phyloP scores from a whole-genome alignment of 2,329 filamentous ascomycete species.

The Pseudofabraea citricarpa region DNA sequence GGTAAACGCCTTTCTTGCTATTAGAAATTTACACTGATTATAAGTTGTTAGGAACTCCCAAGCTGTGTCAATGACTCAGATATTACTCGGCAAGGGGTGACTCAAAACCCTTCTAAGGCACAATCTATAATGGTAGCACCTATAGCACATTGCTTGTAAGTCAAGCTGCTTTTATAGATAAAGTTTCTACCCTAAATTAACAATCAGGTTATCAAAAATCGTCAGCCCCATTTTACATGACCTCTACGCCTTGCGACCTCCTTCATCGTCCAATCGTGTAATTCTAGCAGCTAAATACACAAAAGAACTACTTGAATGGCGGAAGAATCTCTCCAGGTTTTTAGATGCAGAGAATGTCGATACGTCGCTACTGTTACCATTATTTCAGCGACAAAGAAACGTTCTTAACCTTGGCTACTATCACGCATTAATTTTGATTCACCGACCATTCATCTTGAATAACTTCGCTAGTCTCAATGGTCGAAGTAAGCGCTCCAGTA shows the following conservation, averaged over 20 bases:
- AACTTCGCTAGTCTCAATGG: constrained; percentile 23
- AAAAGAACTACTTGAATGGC: constrained; percentile 38
- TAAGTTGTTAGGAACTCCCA: constrained; percentile 38
- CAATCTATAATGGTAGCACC: constrained; percentile 39
- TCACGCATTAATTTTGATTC: constrained; percentile 29
- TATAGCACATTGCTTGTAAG: constrained; percentile 37
- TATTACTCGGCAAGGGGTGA: constrained; percentile 32
- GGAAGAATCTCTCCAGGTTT: constrained; percentile 37
- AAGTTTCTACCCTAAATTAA: neutral
- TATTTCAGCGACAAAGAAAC: constrained; percentile 40
- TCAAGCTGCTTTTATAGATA: neutral
- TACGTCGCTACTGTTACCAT: constrained; percentile 37
- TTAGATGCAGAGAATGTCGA: constrained; percentile 37
- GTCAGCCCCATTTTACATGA: constrained; percentile 38
- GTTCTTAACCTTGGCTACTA: constrained; percentile 31
- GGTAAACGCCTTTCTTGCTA: constrained; percentile 6
- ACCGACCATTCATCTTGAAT: constrained; percentile 28
- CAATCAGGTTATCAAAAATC: constrained; percentile 34
- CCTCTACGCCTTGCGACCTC: constrained; percentile 34
- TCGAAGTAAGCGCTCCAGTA: constrained; percentile 4
- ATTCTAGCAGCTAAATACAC: constrained; percentile 36
- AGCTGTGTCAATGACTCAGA: constrained; percentile 46
- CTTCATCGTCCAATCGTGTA: constrained; percentile 24
- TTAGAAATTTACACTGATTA: constrained; percentile 1
- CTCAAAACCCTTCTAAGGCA: constrained; percentile 13